phyloP scores from a whole-genome alignment of 768 basidiomycete genomes.

The Pleurotus sapidus region DNA sequence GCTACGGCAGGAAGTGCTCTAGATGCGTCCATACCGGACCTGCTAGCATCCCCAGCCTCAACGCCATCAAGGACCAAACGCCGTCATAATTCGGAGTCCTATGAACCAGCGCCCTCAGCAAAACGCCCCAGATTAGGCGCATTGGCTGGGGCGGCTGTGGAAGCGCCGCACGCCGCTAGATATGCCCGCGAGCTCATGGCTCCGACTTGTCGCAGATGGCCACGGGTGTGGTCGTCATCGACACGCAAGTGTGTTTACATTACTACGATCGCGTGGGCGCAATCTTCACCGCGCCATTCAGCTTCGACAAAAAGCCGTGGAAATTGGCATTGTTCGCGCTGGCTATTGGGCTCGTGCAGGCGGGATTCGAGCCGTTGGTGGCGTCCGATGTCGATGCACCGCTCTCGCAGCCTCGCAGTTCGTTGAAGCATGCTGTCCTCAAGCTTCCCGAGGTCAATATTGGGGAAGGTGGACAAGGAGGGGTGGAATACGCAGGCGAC shows the following conservation, averaged over 20 bases:
- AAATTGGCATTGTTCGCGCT: neutral
- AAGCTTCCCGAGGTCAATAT: neutral
- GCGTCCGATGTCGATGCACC: neutral
- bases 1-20: neutral
- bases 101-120: neutral
- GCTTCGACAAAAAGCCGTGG: neutral
- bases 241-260: neutral
- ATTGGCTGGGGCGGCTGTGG: neutral
- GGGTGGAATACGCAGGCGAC: neutral
- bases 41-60: neutral
- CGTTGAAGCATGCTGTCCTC: neutral
- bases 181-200: neutral
- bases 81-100: neutral
- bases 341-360: neutral
- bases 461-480: neutral
- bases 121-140: neutral
- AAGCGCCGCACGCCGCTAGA: neutral
- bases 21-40: neutral
- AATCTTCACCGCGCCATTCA: neutral
- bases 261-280: neutral
- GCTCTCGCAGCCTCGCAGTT: neutral
- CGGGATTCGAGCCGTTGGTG: neutral
- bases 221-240: neutral
- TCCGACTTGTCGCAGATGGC: neutral
- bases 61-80: neutral